Conservation (phyloP, 2,329 filamentous ascomycete species). For the Ambrosiella xylebori region DNA sequence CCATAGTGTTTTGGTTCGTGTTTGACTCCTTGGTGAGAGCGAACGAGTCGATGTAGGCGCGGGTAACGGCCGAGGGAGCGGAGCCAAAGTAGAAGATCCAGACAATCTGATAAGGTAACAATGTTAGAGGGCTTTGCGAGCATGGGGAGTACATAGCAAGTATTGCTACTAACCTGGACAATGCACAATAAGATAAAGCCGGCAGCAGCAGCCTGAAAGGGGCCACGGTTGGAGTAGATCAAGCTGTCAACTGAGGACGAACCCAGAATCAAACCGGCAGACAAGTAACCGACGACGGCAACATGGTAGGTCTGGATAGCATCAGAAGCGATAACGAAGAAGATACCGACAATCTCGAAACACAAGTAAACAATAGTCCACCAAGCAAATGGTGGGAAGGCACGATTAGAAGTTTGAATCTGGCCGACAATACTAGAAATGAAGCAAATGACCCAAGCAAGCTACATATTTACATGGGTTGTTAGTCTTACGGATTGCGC, state of each 20-base stretch:
- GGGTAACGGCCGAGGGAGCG: conserved; percentile 66
- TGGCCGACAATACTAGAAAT: conserved; percentile 48
- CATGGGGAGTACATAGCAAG: conserved; percentile 14
- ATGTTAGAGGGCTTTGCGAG: not conserved
- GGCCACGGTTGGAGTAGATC: conserved; percentile 56
- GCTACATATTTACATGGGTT: conserved; percentile 30
- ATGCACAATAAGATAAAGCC: conserved; percentile 91
- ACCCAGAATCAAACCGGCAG: conserved; percentile 66
- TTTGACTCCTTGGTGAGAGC: conserved; percentile 75
- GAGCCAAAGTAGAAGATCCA: conserved; percentile 99
- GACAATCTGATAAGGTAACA: conserved; percentile 45
- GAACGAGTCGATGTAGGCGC: conserved; percentile 89
- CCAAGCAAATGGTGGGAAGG: conserved; percentile 79
- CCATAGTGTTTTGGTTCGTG: conserved; percentile 53
- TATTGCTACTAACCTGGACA: conserved; percentile 51
- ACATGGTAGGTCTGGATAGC: conserved; percentile 78
- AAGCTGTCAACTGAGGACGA: conserved; percentile 74
- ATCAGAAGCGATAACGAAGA: conserved; percentile 69
- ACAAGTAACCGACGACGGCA: conserved; percentile 74
- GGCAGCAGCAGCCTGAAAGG: conserved; percentile 72
- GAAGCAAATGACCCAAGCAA: conserved; percentile 90
- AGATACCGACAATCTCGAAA: conserved; percentile 63
- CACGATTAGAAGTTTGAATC: conserved; percentile 21
- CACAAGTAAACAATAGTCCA: conserved; percentile 79
- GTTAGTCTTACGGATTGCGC: conserved; percentile 14